Conservation (phyloP, 257 asterid species). For the Nicotiana attenuata region DNA sequence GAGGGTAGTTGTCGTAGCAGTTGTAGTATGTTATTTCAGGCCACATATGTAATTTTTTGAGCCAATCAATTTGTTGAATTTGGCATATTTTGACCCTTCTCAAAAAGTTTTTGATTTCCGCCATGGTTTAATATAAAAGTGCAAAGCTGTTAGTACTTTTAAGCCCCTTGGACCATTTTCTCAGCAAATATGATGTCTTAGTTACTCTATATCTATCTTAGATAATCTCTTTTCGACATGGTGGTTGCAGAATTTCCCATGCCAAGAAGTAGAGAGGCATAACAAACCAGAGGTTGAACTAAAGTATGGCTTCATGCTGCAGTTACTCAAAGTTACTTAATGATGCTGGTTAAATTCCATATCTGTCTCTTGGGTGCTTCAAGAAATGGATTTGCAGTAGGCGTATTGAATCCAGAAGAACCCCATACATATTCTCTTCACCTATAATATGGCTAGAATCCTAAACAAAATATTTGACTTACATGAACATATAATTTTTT, state of each 20-base stretch:
- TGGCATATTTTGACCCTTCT: neutral
- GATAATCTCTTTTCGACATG: slow-evolving; percentile 8
- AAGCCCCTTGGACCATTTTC: neutral
- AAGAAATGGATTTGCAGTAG: neutral
- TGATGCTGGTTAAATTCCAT: neutral
- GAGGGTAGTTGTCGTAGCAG: neutral
- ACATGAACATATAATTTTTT: neutral
- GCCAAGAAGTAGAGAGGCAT: slow-evolving; percentile 99
- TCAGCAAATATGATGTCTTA: neutral
- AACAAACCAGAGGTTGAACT: slow-evolving; percentile 98
- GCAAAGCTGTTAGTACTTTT: neutral
- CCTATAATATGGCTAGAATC: neutral
- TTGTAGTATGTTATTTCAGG: neutral
- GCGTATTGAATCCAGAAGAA: neutral
- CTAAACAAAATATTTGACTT: neutral
- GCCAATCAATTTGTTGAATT: neutral
- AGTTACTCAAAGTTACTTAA: neutral
- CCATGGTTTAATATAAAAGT: neutral
- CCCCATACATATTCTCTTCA: neutral
- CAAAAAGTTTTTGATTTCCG: neutral
- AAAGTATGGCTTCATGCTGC: slow-evolving; percentile 48
- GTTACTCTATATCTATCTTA: neutral
- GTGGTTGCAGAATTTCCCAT: slow-evolving; percentile 87
- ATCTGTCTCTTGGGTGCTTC: neutral
- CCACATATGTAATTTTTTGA: neutral